Evolutionary conservation across 2,329 filamentous ascomycete genomes (phyloP), one percentile per base, ranked within the genome.

Genomic region (Fusarium heterosporum): DNA sequence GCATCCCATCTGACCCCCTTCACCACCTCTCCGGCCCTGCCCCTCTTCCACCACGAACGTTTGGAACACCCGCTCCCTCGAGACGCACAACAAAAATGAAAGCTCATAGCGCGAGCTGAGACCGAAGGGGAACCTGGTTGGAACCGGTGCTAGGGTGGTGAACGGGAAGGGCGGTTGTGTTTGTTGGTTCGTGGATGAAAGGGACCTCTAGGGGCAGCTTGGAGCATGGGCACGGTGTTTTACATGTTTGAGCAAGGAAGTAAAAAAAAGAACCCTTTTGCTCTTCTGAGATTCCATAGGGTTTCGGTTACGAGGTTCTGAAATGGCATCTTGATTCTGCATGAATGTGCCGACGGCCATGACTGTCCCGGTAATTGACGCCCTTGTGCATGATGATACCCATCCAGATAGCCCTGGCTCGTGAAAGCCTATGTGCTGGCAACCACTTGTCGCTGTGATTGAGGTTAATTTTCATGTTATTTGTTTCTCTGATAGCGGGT

Each of bases 181-280:
- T 58, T 69, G 51, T 65, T 54, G 64, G 48, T 70, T 66, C 57
- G 63, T 55, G 56, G 68, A 57, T 56, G 63, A 68, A 60, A 64
- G 64, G 57, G 45, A 61, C 42, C 43, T 63, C 52, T 60, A 47
- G 61, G 66, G 65, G 63, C 48, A 72, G 74, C 68, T 63, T 72
- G 75, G 74, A 76, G 75, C 75, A 77, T 76, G 74, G 75, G 74
- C 55, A 71, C 63, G 75, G 75, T 77, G 74, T 77, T 77, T 75
- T 74, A 74, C 73, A 74, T 75, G 73, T 74, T 74, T 73, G 65
- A 73, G 73, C 73, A 74, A 75, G 72, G 71, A 69, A 63, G 60
- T 63, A 51, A 63, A 66, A 71, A 69, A 69, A 58, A 64, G 45
- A 25, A 69, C 38, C 70, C 69, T 54, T 61, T 72, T 74, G 64